Evolutionary conservation across 2,329 filamentous ascomycete genomes (phyloP), one percentile per base, ranked within the genome.

Genomic region (Curvularia lunata): DNA sequence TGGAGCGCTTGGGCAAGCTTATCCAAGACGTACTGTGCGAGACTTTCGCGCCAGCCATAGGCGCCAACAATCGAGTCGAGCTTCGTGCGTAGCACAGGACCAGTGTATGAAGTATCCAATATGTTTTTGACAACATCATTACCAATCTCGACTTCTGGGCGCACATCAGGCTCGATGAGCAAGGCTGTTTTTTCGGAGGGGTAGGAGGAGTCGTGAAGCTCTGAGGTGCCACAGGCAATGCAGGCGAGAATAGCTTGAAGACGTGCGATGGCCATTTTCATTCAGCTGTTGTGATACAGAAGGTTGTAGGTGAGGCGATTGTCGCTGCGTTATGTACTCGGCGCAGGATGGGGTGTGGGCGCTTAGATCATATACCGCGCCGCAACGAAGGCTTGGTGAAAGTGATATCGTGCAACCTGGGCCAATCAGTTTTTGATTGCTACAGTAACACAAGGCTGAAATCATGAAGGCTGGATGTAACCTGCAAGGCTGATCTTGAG

Each of bases 1-100:
- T 68, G 55, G 7, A 76, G 61, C 4, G 63, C 68, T 10, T 45
- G 27, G n/a, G 68, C 61, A 13, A 77, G 62, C 25, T 65, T 69
- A 9, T 56, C 62, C 12, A 78, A 59, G 6, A 73, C 50, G 45
- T 60, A 64, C 38, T 75, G 61, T 0, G 73, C 71, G 16, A 77
- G 52, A 27, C 65, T 66, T 45, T 75, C 66, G 9, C 61, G 71
- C 75, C 73, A 78, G 34, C 70, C 68, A 10, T 58, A 56, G 2
- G 62, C 42, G 18, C 66, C 58, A 13, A 76, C 63, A 28, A 68
- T 62, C 41, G 67, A 51, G 25, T 74, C 63, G n/a, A 75, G 64
- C 12, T 65, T 52, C 40, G 60, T 58, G 5, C 57, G 57, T 0
- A 75, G 64, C 3, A 54, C 51, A 10, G 52, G 40, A 18, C 63